Percentiles rank a stretch among this genome's conserved stretches.
Conservation (phyloP, 768 basidiomycete genomes). For the Macrocybe gigantea region DNA sequence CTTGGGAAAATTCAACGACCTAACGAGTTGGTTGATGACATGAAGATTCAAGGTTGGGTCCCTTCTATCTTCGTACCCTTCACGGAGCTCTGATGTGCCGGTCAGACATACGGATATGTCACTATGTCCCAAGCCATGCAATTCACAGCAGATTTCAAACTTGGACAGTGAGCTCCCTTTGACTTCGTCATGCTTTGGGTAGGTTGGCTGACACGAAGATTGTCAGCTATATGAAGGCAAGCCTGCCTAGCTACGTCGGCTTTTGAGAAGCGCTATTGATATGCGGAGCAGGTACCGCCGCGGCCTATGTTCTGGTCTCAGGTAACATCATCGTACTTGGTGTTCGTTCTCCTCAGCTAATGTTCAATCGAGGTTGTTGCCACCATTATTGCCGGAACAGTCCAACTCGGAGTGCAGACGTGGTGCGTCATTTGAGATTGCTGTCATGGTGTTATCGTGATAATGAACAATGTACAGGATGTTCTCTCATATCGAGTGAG, state of each 20-base stretch:
- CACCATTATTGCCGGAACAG: conserved; percentile 54
- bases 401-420: conserved; percentile 59
- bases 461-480: conserved; percentile 33
- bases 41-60: conserved; percentile 30
- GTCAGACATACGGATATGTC: conserved; percentile 60
- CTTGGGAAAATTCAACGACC: background rate
- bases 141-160: conserved; percentile 70
- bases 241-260: conserved; percentile 7
- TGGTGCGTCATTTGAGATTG: conserved; percentile 32
- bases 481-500: conserved; percentile 55
- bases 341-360: background rate
- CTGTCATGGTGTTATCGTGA: background rate
- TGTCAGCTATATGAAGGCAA: conserved; percentile 44
- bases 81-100: background rate
- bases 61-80: background rate
- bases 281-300: conserved; percentile 41
- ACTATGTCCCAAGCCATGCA: conserved; percentile 62
- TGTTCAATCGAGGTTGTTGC: conserved; percentile 38
- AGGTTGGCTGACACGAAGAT: background rate
- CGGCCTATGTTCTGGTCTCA: conserved; percentile 67
- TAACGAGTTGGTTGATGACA: conserved; percentile 2
- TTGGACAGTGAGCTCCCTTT: conserved; percentile 61
- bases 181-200: background rate
- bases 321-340: conserved; percentile 14
- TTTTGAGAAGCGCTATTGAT: background rate